Conservation (phyloP, 1,139 yeast species). For the Tardiomyces depauwii region DNA sequence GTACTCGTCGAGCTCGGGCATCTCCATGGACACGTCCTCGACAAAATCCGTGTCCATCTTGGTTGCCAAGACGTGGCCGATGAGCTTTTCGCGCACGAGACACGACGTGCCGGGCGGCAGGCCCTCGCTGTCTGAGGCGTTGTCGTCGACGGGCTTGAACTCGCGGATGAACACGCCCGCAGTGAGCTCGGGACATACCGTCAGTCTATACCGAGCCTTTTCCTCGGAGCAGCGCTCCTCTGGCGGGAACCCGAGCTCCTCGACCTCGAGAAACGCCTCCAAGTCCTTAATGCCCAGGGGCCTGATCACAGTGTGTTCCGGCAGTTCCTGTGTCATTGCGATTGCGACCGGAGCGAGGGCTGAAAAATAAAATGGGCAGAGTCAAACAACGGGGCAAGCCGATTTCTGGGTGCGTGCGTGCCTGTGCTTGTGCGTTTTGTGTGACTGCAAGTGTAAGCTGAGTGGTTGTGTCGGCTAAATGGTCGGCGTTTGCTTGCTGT, state of each 20-base stretch:
- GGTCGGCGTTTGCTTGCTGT: no score
- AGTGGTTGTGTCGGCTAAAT: no score
- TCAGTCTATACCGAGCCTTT: constrained; percentile 57
- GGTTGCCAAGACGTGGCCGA: constrained; percentile 81
- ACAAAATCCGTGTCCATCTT: constrained; percentile 45
- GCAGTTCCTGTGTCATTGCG: constrained; percentile 20
- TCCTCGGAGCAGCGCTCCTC: constrained; percentile 55
- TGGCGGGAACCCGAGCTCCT: constrained; percentile 55
- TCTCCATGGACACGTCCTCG: constrained; percentile 56
- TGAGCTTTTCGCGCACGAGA: constrained; percentile 46
- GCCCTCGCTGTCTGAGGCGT: constrained; percentile 18
- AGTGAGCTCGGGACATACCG: constrained; percentile 79
- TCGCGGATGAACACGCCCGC: constrained; percentile 77
- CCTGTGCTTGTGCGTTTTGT: no score
- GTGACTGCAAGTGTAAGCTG: no score
- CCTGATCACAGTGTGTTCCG: constrained; percentile 64
- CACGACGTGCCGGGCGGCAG: constrained; percentile 26
- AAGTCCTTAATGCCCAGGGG: constrained; percentile 68
- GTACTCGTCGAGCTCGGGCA: constrained; percentile 33
- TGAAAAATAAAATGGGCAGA: no score
- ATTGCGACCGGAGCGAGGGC: no score
- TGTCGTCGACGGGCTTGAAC: constrained; percentile 25
- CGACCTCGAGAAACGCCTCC: constrained; percentile 49
- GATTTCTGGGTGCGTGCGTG: no score
- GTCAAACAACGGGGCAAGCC: no score